phyloP scores from a whole-genome alignment of 306 rosid species.

The Dicorynia guianensis region DNA sequence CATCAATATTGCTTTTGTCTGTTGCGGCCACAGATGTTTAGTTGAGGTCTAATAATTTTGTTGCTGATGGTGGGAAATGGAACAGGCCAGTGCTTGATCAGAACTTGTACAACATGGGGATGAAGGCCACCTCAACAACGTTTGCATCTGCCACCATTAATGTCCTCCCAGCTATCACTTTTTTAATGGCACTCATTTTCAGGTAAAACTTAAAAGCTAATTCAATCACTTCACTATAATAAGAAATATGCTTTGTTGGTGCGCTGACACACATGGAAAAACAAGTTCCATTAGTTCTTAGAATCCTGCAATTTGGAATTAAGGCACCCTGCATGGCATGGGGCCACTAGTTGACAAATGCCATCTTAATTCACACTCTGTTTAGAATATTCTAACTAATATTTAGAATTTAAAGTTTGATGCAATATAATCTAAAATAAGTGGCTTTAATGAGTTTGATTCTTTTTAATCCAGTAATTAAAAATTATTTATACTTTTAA shows the following conservation, averaged over 20 bases:
- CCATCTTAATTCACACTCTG: constrained; percentile 10
- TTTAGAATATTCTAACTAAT: constrained; percentile 4
- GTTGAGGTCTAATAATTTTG: constrained; percentile 11
- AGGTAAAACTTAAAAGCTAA: constrained; percentile 53
- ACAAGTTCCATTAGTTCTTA: constrained; percentile 16
- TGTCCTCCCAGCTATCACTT: constrained; percentile 92
- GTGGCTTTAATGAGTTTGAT: too few species aligned
- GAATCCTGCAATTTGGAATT: constrained; percentile 20
- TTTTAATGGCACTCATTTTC: constrained; percentile 88
- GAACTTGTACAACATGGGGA: constrained; percentile 87
- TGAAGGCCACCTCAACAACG: constrained; percentile 92
- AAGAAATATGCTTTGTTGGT: not conserved
- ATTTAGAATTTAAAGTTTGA: constrained; percentile 17
- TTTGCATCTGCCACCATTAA: constrained; percentile 82
- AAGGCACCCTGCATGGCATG: constrained; percentile 1
- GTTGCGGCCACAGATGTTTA: not conserved
- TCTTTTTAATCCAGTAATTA: too few species aligned
- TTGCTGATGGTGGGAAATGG: constrained; percentile 13
- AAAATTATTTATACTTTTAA: too few species aligned
- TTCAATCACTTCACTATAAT: constrained; percentile 31
- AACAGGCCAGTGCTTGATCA: constrained; percentile 98
- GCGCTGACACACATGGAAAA: constrained; percentile 33
- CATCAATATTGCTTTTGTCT: constrained; percentile 1
- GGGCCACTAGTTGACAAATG: constrained; percentile 29
- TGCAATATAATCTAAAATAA: constrained; percentile 23